phyloP scores from a whole-genome alignment of 2,329 filamentous ascomycete species.

The Arthroderma sp. region DNA sequence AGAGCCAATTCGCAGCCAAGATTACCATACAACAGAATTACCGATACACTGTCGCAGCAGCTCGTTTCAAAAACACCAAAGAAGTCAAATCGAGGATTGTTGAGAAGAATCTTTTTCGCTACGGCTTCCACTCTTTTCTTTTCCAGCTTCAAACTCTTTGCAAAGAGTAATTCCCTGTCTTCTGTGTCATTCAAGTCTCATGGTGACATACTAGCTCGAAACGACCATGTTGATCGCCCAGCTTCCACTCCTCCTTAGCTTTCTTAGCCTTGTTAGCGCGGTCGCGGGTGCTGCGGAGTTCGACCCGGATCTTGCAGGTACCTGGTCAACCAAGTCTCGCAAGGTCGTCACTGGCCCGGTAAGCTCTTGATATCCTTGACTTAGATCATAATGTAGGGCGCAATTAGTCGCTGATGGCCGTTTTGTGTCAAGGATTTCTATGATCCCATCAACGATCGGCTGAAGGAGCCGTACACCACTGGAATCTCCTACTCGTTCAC shows the following conservation, averaged over 20 bases:
- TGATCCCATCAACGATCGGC: constrained; percentile 49
- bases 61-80: no score
- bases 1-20: no score
- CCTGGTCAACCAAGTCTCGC: constrained; percentile 59
- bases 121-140: no score
- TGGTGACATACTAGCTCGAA: background rate
- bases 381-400: background rate
- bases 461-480: constrained; percentile 52
- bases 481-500: constrained; percentile 66
- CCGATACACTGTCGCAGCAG: no score
- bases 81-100: no score
- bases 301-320: constrained; percentile 47
- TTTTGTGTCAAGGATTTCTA: constrained; percentile 47
- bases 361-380: constrained; percentile 19
- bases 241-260: constrained; percentile 3
- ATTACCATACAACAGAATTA: no score
- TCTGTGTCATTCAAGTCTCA: background rate
- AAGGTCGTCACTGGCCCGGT: constrained; percentile 57
- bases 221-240: constrained; percentile 1
- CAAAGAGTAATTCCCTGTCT: no score
- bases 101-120: no score
- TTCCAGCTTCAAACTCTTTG: no score
- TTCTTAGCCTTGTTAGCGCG: background rate
- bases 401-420: background rate
- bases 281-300: constrained; percentile 1